Evolutionary conservation across 140 eudicot species (phyloP).

Genomic region (Cichorium intybus): DNA sequence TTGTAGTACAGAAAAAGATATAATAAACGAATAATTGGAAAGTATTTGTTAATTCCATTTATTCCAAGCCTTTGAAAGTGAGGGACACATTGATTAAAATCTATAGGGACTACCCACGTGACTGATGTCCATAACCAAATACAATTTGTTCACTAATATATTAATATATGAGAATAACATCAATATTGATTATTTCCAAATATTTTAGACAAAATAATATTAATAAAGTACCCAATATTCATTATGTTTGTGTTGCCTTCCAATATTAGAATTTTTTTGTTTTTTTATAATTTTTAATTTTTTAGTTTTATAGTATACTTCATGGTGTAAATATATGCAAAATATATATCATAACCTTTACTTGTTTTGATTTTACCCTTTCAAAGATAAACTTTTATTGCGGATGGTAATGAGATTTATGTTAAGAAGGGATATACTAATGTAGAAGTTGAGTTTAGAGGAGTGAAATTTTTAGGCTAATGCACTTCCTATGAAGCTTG

Average conservation of each 20-base stretch:
- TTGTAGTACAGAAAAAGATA: neutral
- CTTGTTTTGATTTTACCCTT: neutral
- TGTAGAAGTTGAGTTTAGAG: too few relatives aligned
- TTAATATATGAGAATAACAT: slow-evolving; percentile 11
- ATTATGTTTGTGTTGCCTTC: slow-evolving; percentile 18
- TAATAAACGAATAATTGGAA: neutral
- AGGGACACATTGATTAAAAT: slow-evolving; percentile 28
- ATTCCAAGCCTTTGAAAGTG: slow-evolving; percentile 32
- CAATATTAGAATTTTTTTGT: slow-evolving; percentile 10
- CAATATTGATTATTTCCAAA: slow-evolving; percentile 12
- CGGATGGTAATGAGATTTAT: too few relatives aligned
- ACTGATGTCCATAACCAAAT: slow-evolving; percentile 19
- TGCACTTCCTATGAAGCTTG: too few relatives aligned
- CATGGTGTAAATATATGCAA: slow-evolving; percentile 11
- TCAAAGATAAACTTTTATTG: neutral
- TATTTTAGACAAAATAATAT: neutral
- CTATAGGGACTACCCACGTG: slow-evolving; percentile 32
- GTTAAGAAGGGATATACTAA: too few relatives aligned
- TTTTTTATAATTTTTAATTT: slow-evolving; percentile 2
- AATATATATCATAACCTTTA: slow-evolving; percentile 7
- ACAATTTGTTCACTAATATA: slow-evolving; percentile 19
- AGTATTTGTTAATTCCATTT: neutral
- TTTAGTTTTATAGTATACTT: too few relatives aligned
- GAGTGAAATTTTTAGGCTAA: too few relatives aligned
- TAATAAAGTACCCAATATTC: slow-evolving; percentile 15